phyloP scores from a whole-genome alignment of 179 eudicot species.

The Spinacia oleracea region DNA sequence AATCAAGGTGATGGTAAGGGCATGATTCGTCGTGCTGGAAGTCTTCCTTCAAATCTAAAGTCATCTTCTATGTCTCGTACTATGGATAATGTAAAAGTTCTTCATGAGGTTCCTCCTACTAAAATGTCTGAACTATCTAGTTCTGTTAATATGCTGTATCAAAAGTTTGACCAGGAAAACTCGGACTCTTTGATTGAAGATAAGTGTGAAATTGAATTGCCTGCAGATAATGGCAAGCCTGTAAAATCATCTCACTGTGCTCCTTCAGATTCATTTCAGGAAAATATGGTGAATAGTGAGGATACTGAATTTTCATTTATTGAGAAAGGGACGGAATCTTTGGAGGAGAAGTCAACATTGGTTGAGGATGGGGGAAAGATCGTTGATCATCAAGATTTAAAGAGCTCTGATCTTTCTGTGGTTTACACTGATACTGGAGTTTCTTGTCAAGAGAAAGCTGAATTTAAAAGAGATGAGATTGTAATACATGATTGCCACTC shows the following conservation, averaged over 20 bases:
- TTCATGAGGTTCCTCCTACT: conserved; percentile 72
- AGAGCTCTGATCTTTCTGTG: conserved; percentile 11
- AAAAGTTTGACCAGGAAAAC: conserved; percentile 71
- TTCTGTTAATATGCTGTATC: conserved; percentile 53
- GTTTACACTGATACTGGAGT: conserved; percentile 17
- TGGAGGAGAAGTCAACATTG: conserved; percentile 33
- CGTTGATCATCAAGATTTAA: conserved; percentile 30
- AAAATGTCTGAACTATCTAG: conserved; percentile 53
- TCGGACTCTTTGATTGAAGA: conserved; percentile 34
- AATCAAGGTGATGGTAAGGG: conserved; percentile 40
- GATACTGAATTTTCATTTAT: conserved; percentile 42
- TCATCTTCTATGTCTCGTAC: conserved; percentile 43
- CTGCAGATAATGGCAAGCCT: conserved; percentile 31
- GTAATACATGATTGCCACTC: conserved; percentile 26
- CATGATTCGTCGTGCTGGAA: conserved; percentile 42
- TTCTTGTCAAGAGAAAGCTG: conserved; percentile 23
- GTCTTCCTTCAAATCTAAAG: conserved; percentile 47
- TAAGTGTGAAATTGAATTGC: conserved; percentile 42
- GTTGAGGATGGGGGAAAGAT: conserved; percentile 29
- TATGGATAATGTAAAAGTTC: conserved; percentile 66
- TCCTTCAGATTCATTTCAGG: conserved; percentile 31
- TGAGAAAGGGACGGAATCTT: conserved; percentile 44
- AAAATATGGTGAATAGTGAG: conserved; percentile 37
- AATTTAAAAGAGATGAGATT: conserved; percentile 31
- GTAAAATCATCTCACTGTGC: conserved; percentile 23